Base-by-base conservation (phyloP, 1,284 basidiomycete species). In the Irpex rosettiformis region DNA sequence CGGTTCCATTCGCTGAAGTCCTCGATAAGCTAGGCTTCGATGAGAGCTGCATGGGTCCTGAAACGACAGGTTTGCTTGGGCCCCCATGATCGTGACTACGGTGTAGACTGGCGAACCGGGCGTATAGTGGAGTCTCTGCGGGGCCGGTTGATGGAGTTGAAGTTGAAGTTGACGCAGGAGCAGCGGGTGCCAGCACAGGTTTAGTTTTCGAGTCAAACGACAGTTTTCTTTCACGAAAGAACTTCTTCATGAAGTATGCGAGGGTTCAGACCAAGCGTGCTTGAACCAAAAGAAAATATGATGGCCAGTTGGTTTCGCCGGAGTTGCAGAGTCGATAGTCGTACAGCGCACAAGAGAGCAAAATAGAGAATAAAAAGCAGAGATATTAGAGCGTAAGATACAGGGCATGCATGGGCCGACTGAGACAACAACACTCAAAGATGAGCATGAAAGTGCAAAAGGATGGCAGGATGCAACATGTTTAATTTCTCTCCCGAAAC, bases 111-210 rank as follows among this genome's bases (percentile, higher is more conserved):
- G 70, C 62, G 51, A 72, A 72, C 21, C 70, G 69, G 21, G 71
- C 67, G 54, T 69, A 70, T n/a, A 72, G 61, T 7, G 71, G 71
- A 7, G 69, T 61, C 7, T 61, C 48, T 2, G n/a, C n/a, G n/a
- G n/a, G n/a, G n/a, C n/a, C n/a, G n/a, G n/a, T n/a, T n/a, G n/a
- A n/a, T n/a, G 10, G 33, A 16, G 10, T 37, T 37, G 33, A 37
- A 37, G 11, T 37, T 16, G 10, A 16, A 11, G 47, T 42, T 11
- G 28, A 30, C 47, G 59, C 22, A 7, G 56, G 59, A 51, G 63
- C 37, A 4, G 61, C 52, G 47, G 63, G 56, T 3, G 43, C 54
- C 24, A 64, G 55, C 27, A 42, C 52, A 45, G 62, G 55, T 27
- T 61, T 51, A 18, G 63, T 57, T 16, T 64, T 58, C 10, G 56